Base-by-base conservation (phyloP, 441 rosid genomes). In the Theobroma grandiflorum region DNA sequence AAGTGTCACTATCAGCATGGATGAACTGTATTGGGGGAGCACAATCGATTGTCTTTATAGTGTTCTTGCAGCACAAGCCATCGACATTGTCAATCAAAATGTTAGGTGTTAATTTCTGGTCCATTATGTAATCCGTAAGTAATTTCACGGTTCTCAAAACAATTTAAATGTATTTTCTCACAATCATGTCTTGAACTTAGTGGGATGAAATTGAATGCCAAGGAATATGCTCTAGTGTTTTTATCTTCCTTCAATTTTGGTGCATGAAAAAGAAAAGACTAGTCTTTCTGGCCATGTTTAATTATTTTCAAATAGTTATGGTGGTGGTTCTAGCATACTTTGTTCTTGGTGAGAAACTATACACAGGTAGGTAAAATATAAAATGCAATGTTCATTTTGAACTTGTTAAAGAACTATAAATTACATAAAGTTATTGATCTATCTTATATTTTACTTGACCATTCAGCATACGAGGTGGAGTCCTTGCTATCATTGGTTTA, bases 1-100 rank as follows among this genome's bases (percentile, higher is more conserved):
- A 68, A 58, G 79, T 90, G 12, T 91, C 95, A 6, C 84, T 93
- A 72, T 85, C 95, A 5, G 74, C 97, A 40, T 89, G 95, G 97
- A 93, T 89, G 85, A 81, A 84, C 73, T 81, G 84, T 1, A 40
- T 87, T 0, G 93, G 95, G 55, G 93, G 89, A 26, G 87, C 85
- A 45, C 93, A 91, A 59, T 87, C 93, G 0, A 93, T 91, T 14
- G 80, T 83, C 58, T 92, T 82, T 79, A 72, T 95, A 0, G 88
- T 80, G n/a, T 84, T 86, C 47, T 67, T 89, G 2, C 78, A 85
- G 59, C 95, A 87, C 82, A 81, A 77, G 55, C 81, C 80, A 33
- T 85, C 84, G 22, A 89, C 90, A 31, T 92, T 95, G 97, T 81
- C 79, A 42, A 81, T 91, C 26, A 89, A 92, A 43, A 22, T 68